phyloP scores from a whole-genome alignment of 108 stramenopile species.

The Cyclotella cryptica region DNA sequence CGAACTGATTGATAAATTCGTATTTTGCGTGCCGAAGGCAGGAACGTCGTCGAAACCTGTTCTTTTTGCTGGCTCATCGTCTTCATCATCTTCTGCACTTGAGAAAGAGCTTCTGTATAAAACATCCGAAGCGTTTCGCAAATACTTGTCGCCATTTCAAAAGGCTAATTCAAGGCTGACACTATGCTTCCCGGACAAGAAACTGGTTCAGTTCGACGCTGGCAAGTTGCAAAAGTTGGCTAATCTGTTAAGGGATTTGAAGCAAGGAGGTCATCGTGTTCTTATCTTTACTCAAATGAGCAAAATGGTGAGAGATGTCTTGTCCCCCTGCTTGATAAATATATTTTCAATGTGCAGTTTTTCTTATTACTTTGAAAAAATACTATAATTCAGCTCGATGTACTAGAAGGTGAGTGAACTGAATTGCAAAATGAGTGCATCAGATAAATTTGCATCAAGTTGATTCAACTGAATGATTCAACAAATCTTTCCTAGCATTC shows the following conservation, averaged over 20 bases:
- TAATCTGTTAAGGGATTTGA: conserved; percentile 82
- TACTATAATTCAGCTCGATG: conserved; percentile 60
- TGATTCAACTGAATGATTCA: no score
- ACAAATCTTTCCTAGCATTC: conserved; percentile 68
- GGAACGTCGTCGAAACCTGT: conserved; percentile 50
- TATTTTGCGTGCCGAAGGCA: conserved; percentile 84
- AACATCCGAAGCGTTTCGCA: conserved; percentile 46
- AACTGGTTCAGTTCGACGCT: conserved; percentile 53
- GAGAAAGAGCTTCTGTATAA: conserved; percentile 29
- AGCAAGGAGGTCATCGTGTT: conserved; percentile 88
- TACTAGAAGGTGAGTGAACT: conserved; percentile 69
- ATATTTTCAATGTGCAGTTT: not conserved
- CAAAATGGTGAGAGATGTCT: conserved; percentile 58
- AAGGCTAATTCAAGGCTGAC: conserved; percentile 65
- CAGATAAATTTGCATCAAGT: no score
- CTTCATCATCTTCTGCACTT: conserved; percentile 1
- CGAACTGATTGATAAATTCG: conserved; percentile 71
- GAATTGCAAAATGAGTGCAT: not conserved
- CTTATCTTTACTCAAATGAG: conserved; percentile 99
- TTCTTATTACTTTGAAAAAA: not conserved
- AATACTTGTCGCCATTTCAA: conserved; percentile 55
- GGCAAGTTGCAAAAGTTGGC: conserved; percentile 70
- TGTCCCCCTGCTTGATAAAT: not conserved
- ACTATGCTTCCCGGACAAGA: conserved; percentile 94
- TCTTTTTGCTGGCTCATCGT: conserved; percentile 23